Percentiles rank a stretch among this genome's conserved stretches.
Conservation (phyloP, 2,329 filamentous ascomycete species). For the Aspergillus jensenii region DNA sequence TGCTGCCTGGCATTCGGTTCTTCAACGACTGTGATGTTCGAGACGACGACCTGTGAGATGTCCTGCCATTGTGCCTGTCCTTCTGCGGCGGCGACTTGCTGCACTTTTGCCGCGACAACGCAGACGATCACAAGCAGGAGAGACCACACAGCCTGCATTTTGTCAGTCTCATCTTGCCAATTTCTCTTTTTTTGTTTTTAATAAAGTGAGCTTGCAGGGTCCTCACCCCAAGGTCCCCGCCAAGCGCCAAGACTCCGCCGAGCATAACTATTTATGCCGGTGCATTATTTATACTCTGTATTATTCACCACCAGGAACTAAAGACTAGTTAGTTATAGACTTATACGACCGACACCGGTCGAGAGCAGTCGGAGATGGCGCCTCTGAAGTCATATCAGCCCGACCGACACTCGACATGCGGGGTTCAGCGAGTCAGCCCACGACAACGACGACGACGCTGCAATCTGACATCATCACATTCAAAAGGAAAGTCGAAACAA, state of each 20-base stretch:
- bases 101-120: not conserved
- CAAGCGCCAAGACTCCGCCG: constrained; percentile 3
- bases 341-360: too few species aligned
- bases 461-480: too few species aligned
- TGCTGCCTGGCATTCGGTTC: not conserved
- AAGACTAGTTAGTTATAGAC: too few species aligned
- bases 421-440: too few species aligned
- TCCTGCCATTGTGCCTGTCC: not conserved
- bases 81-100: not conserved
- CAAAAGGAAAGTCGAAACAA: too few species aligned
- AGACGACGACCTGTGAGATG: constrained; percentile 14
- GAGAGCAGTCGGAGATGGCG: too few species aligned
- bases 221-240: constrained; percentile 24
- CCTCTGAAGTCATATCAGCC: too few species aligned
- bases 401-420: too few species aligned
- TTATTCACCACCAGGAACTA: too few species aligned
- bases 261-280: too few species aligned
- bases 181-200: not conserved
- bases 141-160: not conserved
- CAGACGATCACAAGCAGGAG: not conserved
- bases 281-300: too few species aligned
- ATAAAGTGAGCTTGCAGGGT: not conserved
- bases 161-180: not conserved
- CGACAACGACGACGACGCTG: too few species aligned
- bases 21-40: constrained; percentile 14